Evolutionary conservation across 257 asterid genomes (phyloP), one percentile per base, ranked within the genome.

Genomic region (Phtheirospermum japonicum): DNA sequence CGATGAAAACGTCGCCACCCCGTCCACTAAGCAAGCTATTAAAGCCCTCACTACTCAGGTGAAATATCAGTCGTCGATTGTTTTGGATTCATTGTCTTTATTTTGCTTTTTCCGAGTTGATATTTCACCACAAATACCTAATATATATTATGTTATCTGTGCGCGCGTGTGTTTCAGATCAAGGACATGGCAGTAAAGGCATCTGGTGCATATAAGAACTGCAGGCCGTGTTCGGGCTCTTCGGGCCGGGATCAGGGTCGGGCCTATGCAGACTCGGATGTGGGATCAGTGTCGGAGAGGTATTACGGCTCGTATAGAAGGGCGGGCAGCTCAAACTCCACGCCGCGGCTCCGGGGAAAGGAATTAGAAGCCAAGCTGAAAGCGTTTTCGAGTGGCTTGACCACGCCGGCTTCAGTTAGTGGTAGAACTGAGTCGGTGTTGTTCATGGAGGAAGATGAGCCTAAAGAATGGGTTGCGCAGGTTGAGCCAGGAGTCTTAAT

Each of bases 141-240:
- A 9, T 17, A 51, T 42, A n/a, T 6, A 19, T 39, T 37, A 20
- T 31, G 37, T 6, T 7, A 14, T 45, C 13, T 45, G 12, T 19
- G n/a, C n/a, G n/a, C n/a, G n/a, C 58, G 30, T 13, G 28, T 36
- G 66, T 56, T 72, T 11, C 13, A 93, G 99, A 87, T 93, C 80
- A 93, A 87, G 90, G 96, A 83, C 65, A 83, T 93, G 75, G 97
- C 96, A 16, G 79, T 85, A 1, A 93, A 89, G 78, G 99, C 99
- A 11, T 89, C 99, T 6, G 97, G 89, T n/a, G 97, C 99, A 9
- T 93, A 83, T 69, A 89, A 82, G 77, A 78, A 78, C 73, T 92
- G 99, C 76, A 89, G 81, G 77, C 96, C 97, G 8, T 93, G 99
- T 77, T 80, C 97, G 6, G 81, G 95, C 67, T 80, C 90, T 18